Base-by-base conservation (phyloP, 768 basidiomycete species). In the Agaricus subrufescens region DNA sequence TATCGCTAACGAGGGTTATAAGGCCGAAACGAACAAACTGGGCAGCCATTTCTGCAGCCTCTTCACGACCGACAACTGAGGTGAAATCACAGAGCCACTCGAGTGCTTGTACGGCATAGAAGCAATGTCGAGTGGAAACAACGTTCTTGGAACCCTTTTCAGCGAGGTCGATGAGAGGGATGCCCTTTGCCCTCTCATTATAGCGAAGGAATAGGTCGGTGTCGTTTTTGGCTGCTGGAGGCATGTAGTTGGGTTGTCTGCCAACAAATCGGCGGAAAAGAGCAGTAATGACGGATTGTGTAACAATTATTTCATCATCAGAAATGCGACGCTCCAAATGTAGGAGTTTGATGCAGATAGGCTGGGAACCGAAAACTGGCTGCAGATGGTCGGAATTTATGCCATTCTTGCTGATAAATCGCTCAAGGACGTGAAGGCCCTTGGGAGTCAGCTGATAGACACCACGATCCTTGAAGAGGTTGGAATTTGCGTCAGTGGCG, bases 321-420 rank as follows among this genome's bases (percentile, higher is more conserved):
- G 83, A 75, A 2, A 89, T 83, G 30, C 94, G 85, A 52, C 97
- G 83, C 69, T 99, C 97, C 67, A 99, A 87, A 72, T 99, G 96
- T 9, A 99, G 84, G 6, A 98, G 82, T 71, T 98, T 97, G 80
- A 98, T 91, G 73, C 93, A 95, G 62, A 99, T 98, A 34, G 96
- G 94, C 66, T 97, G 94, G 0, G 89, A 80, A 14, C 83, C 81
- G 69, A 98, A 99, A 45, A 98, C 90, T 51, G 81, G 84, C 61
- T 93, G 84, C 19, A 98, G 83, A 69, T 94, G 87, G 72, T 97
- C 93, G 43, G 93, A 88, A 61, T 88, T 92, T 75, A 99, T 98
- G 63, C 97, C 97, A 69, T 99, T 98, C 80, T 96, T 98, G 71
- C 88, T 90, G 77, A 98, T 97, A 79, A 99, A 99, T n/a, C 97